A percentile compares a stretch with the other conserved stretches of the same genome.
phyloP scores from a whole-genome alignment of 495 filamentous ascomycete genomes.

The Daldinia grandis region DNA sequence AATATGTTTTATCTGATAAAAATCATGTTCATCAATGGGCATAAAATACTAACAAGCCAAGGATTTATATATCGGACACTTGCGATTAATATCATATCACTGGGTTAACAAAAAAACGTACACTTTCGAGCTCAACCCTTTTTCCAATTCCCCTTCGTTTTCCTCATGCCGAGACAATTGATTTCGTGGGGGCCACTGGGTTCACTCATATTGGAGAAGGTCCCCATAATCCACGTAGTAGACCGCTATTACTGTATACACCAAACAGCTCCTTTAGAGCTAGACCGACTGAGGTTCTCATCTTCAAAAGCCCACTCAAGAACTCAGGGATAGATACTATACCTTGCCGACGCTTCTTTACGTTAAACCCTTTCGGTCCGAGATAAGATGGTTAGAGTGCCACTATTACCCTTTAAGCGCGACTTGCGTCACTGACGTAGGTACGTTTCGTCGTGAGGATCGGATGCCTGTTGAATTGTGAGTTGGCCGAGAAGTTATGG shows the following conservation, averaged over 20 bases:
- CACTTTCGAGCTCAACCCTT: background rate
- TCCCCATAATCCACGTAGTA: background rate
- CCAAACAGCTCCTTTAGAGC: background rate
- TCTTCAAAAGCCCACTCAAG: background rate
- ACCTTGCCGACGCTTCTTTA: background rate
- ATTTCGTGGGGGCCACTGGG: background rate
- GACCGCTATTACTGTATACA: background rate
- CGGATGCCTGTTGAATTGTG: background rate
- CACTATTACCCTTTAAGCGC: background rate
- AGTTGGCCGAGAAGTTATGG: background rate
- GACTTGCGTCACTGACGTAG: background rate
- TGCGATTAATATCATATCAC: background rate
- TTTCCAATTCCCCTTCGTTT: background rate
- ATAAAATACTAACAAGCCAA: too few species aligned
- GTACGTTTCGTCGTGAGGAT: background rate
- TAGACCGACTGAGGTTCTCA: background rate
- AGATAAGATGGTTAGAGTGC: background rate
- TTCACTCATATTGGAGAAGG: background rate
- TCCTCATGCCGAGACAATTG: background rate
- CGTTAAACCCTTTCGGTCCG: background rate
- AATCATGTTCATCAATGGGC: background rate
- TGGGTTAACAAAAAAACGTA: background rate
- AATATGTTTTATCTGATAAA: background rate
- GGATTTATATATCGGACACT: too few species aligned
- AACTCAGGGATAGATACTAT: background rate